Conservation (phyloP, 345 rosid genomes). For the Trapa incisa region DNA sequence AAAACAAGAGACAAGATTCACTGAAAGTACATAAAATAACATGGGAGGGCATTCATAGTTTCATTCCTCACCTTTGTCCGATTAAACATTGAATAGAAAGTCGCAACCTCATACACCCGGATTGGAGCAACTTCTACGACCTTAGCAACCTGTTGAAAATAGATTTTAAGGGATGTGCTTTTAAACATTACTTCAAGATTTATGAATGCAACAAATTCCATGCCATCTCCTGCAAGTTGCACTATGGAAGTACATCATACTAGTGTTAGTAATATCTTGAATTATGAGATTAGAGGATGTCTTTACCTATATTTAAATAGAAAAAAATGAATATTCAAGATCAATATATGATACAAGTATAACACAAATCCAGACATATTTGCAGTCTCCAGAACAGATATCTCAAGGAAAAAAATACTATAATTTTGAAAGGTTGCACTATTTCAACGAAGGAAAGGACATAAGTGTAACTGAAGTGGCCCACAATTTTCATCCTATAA, state of each 20-base stretch:
- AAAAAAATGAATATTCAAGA: background rate
- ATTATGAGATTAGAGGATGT: background rate
- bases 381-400: background rate
- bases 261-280: background rate
- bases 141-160: constrained; percentile 63
- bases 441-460: background rate
- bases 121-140: constrained; percentile 81
- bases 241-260: background rate
- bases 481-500: background rate
- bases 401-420: background rate
- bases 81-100: constrained; percentile 98
- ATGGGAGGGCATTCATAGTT: constrained; percentile 5
- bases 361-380: background rate
- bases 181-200: background rate
- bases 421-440: background rate
- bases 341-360: background rate
- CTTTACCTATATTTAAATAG: background rate
- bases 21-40: constrained; percentile 3
- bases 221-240: background rate
- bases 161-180: background rate
- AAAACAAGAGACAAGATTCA: background rate
- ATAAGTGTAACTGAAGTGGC: background rate
- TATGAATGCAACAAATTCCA: background rate
- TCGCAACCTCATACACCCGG: constrained; percentile 93
- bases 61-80: constrained; percentile 51